Percentiles rank a stretch among this genome's conserved stretches.
Evolutionary conservation across 768 basidiomycete species (phyloP).

Genomic region (Hypholoma sublateritium): DNA sequence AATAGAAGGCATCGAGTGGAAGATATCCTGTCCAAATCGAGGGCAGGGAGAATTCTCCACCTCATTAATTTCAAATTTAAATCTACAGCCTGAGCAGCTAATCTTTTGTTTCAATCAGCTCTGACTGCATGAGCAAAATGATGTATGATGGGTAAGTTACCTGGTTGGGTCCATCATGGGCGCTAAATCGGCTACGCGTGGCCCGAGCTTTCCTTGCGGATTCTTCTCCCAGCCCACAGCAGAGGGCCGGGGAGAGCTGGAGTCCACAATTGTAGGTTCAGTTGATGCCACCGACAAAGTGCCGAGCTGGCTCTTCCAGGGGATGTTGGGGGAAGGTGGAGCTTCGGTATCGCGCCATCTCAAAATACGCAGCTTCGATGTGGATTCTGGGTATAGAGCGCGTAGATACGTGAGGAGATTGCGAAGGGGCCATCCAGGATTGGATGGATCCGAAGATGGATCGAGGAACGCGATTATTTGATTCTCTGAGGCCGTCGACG

Average conservation of each 20-base stretch:
- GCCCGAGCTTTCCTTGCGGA: slow-evolving; percentile 80
- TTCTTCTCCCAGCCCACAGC: slow-evolving; percentile 98
- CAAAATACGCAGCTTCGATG: slow-evolving; percentile 58
- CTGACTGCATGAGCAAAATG: neutral
- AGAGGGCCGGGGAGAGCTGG: slow-evolving; percentile 37
- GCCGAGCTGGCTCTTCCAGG: slow-evolving; percentile 69
- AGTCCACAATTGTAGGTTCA: slow-evolving; percentile 13
- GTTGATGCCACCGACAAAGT: slow-evolving; percentile 35
- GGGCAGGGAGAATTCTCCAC: slow-evolving; percentile 89
- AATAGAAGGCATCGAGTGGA: slow-evolving; percentile 79
- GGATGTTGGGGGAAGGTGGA: slow-evolving; percentile 29
- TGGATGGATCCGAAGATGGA: slow-evolving; percentile 72
- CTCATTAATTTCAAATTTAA: slow-evolving; percentile 97
- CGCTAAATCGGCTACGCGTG: slow-evolving; percentile 86
- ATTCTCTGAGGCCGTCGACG: slow-evolving; percentile 11
- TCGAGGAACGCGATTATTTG: slow-evolving; percentile 71
- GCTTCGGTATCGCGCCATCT: slow-evolving; percentile 74
- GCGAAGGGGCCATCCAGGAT: slow-evolving; percentile 91
- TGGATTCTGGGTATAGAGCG: slow-evolving; percentile 50
- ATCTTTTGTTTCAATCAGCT: slow-evolving; percentile 38
- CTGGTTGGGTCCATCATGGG: slow-evolving; percentile 94
- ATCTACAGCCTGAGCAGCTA: slow-evolving; percentile 97
- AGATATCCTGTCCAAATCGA: slow-evolving; percentile 88
- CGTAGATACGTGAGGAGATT: slow-evolving; percentile 86
- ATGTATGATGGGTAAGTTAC: slow-evolving; percentile 33